Base-by-base conservation (phyloP, 1,284 basidiomycete genomes). In the Golubevia sp. region DNA sequence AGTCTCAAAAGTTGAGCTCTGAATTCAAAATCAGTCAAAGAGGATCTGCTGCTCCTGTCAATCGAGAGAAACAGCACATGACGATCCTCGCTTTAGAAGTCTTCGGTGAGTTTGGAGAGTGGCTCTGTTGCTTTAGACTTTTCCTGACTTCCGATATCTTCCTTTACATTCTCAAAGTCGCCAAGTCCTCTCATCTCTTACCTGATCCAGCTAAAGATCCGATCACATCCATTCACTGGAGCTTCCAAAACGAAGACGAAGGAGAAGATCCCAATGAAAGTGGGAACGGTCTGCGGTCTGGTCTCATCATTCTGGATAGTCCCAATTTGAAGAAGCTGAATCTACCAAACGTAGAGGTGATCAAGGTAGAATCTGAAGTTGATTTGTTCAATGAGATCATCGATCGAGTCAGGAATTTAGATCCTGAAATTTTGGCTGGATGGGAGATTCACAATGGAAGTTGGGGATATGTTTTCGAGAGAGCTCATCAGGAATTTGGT, bases 361-460 rank as follows among this genome's bases (percentile, higher is more conserved):
- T 59, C 60, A 79, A 5, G 8, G 90, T 92, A 15, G 84, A 88
- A 0, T 87, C 84, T 55, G 95, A 99, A 85, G 85, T 94, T 11
- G 94, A 94, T 27, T 85, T 98, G 18, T 86, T 98, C 63, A 95
- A 96, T 72, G 86, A 86, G 53, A 78, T 94, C 6, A 86, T 93
- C 27, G 93, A 97, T 76, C 85, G 90, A 23, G 88, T 97, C 1
- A 84, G 89, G 24, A 88, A 90, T 0, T 86, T 92, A 75, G 94
- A 99, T 84, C 96, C 96, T 0, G 96, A 99, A 80, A 90, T 97
- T 51, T 81, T 99, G 1, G 88, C 89, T 0, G 96, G 96, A 7
- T 98, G 93, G 92, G 95, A 99, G 71, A 87, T 97, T 13, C 92
- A 97, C 77, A 87, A 88, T 18, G 86, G 88, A 0, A 94, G 92